A percentile compares a stretch with the other conserved stretches of the same genome.
Conservation (phyloP, 1,284 basidiomycete genomes). For the Rhodotorula sp. region DNA sequence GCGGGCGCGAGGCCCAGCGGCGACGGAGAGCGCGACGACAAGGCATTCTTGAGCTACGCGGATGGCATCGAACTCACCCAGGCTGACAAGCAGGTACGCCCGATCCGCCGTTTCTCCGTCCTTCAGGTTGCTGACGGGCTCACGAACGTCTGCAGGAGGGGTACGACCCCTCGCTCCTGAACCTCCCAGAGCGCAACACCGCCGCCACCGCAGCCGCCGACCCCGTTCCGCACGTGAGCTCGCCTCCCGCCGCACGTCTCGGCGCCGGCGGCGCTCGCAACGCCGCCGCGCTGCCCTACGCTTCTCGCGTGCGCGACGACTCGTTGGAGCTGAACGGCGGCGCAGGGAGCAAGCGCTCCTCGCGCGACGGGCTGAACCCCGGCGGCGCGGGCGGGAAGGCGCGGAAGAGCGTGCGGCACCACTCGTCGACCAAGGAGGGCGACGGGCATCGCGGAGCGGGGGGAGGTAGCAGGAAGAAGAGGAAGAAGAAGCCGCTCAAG, state of each 20-base stretch:
- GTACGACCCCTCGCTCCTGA: slow-evolving; percentile 15
- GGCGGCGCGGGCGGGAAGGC: background rate
- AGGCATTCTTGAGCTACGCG: background rate
- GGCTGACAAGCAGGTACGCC: slow-evolving; percentile 12
- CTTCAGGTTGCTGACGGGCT: no score
- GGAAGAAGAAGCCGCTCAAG: slow-evolving; percentile 1
- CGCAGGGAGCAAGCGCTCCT: background rate
- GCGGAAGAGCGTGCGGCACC: slow-evolving; percentile 10
- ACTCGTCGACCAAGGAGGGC: background rate
- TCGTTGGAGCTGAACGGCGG: background rate
- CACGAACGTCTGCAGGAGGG: background rate
- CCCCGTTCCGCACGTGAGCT: background rate
- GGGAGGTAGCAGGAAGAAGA: background rate
- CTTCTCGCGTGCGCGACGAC: background rate
- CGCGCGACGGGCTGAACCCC: background rate
- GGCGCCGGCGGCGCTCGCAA: background rate
- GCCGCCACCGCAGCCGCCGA: background rate
- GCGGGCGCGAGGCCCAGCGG: no score
- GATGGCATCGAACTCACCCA: slow-evolving; percentile 5
- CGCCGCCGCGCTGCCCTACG: slow-evolving; percentile 12
- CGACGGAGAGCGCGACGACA: background rate
- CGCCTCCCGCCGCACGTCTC: background rate
- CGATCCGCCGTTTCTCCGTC: background rate
- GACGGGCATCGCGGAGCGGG: background rate
- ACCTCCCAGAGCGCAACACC: slow-evolving; percentile 16